phyloP scores from a whole-genome alignment of 306 rosid species.

The Fragaria nilgerrensis region DNA sequence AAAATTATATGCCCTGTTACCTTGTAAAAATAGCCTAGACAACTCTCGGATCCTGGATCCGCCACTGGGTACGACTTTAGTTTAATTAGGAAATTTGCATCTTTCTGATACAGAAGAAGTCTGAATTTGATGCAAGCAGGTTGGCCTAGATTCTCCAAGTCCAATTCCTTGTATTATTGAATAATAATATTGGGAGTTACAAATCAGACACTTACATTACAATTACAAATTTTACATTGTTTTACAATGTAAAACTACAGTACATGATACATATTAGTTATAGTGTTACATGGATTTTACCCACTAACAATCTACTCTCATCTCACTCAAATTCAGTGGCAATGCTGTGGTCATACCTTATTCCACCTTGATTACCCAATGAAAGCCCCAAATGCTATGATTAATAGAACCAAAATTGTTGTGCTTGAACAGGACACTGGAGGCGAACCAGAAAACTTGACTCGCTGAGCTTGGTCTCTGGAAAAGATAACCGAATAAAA shows the following conservation, averaged over 20 bases:
- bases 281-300: background rate
- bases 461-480: conserved; percentile 87
- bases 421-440: conserved; percentile 24
- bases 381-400: conserved; percentile 35
- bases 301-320: background rate
- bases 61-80: too few species aligned
- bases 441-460: conserved; percentile 58
- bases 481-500: conserved; percentile 29
- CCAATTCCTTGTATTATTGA: background rate
- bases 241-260: background rate
- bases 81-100: background rate
- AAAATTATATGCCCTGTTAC: too few species aligned
- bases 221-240: background rate
- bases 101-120: background rate
- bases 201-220: background rate
- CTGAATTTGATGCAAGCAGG: background rate
- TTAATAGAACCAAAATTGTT: conserved; percentile 37
- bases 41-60: too few species aligned
- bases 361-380: conserved; percentile 20
- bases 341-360: background rate
- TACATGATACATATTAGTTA: background rate
- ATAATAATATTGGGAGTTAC: background rate
- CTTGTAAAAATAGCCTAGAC: too few species aligned
- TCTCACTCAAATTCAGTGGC: conserved; percentile 6
- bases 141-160: background rate